Percentiles rank a stretch among this genome's conserved stretches.
Evolutionary conservation across 345 rosid species (phyloP).

Genomic region (Capsella bursapastoris): DNA sequence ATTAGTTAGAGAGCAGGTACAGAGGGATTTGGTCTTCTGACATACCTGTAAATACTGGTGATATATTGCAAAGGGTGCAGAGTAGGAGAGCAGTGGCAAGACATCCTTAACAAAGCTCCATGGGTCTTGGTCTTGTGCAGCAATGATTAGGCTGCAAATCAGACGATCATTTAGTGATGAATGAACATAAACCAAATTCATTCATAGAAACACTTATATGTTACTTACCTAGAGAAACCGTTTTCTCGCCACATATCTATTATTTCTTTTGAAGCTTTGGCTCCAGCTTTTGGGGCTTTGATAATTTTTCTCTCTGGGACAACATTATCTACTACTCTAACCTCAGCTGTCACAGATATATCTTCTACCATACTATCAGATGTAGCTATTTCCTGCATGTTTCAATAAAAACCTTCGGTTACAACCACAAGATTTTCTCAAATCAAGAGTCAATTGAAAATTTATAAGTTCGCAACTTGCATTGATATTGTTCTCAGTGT

Average conservation of each 20-base stretch:
- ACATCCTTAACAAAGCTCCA: slow-evolving; percentile 73
- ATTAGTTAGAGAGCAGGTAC: not conserved
- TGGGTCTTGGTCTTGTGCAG: slow-evolving; percentile 83
- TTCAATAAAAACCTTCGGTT: slow-evolving; percentile 11
- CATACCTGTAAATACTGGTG: slow-evolving; percentile 91
- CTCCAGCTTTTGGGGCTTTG: slow-evolving; percentile 75
- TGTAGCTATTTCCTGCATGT: slow-evolving; percentile 52
- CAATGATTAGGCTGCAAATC: slow-evolving; percentile 70
- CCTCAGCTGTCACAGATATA: slow-evolving; percentile 48
- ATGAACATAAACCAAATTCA: not conserved
- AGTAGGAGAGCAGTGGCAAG: slow-evolving; percentile 73
- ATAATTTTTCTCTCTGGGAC: slow-evolving; percentile 42
- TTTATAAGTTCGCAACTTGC: slow-evolving; percentile 43
- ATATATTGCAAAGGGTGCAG: slow-evolving; percentile 90
- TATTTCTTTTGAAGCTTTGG: slow-evolving; percentile 67
- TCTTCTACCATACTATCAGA: slow-evolving; percentile 54
- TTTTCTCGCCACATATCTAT: slow-evolving; percentile 72
- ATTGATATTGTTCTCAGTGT: slow-evolving; percentile 47
- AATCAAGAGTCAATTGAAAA: not conserved
- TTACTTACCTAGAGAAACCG: slow-evolving; percentile 82
- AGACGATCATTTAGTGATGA: not conserved
- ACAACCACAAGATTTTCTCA: slow-evolving; percentile 28
- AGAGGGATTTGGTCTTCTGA: not conserved
- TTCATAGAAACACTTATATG: not conserved
- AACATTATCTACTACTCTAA: slow-evolving; percentile 41